phyloP scores from a whole-genome alignment of 164 flowering plant species.

The Tetracentron sinense region DNA sequence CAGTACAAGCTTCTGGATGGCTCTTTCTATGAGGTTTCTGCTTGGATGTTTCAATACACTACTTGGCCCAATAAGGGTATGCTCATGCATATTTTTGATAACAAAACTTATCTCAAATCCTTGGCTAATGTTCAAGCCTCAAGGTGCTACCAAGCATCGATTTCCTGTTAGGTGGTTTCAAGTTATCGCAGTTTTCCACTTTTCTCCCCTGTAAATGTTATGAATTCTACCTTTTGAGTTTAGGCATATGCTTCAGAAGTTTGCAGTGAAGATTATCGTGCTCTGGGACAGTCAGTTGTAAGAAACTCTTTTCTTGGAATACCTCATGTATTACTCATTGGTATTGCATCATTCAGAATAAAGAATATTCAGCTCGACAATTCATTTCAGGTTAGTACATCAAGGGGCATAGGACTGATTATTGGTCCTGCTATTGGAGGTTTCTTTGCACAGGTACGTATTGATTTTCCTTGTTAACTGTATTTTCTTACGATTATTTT shows the following conservation, averaged over 20 bases:
- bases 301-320: slow-evolving; percentile 16
- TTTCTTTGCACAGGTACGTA: slow-evolving; percentile 40
- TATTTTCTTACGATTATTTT: background rate
- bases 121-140: no score
- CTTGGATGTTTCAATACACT: slow-evolving; percentile 57
- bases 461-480: background rate
- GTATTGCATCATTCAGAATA: background rate
- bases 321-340: background rate
- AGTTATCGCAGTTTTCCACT: background rate
- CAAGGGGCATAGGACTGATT: slow-evolving; percentile 48
- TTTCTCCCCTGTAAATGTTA: background rate
- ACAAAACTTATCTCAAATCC: background rate
- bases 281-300: slow-evolving; percentile 64
- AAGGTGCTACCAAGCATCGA: background rate
- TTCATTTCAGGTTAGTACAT: slow-evolving; percentile 35
- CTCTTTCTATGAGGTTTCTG: slow-evolving; percentile 56
- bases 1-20: slow-evolving; percentile 75
- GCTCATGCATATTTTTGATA: background rate
- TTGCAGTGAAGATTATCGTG: slow-evolving; percentile 57
- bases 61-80: slow-evolving; percentile 63
- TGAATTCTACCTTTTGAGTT: background rate
- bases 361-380: background rate
- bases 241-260: slow-evolving; percentile 75
- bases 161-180: background rate
- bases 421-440: slow-evolving; percentile 54